Evolutionary conservation across 2,329 filamentous ascomycete genomes (phyloP).

Genomic region (Xylariaceae sp.): DNA sequence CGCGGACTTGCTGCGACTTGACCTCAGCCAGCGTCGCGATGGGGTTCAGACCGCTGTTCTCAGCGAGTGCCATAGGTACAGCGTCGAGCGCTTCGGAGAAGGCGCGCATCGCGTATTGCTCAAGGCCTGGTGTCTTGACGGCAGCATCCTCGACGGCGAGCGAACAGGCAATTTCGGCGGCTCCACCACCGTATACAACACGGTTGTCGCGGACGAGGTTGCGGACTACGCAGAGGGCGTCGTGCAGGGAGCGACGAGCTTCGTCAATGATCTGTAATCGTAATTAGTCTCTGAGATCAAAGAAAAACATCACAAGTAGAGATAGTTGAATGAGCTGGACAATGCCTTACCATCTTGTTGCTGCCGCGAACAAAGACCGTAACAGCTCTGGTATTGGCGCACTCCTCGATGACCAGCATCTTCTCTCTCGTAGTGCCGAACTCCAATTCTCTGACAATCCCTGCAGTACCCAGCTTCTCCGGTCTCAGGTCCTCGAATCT

Average conservation of each 20-base stretch:
- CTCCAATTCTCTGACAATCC: constrained; percentile 88
- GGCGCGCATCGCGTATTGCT: constrained; percentile 98
- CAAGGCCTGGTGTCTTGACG: constrained; percentile 90
- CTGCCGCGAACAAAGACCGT: constrained; percentile 95
- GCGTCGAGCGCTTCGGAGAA: constrained; percentile 93
- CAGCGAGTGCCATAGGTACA: constrained; percentile 90
- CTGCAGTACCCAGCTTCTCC: constrained; percentile 87
- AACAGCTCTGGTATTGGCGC: constrained; percentile 93
- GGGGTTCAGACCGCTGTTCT: constrained; percentile 94
- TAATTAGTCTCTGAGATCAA: constrained; percentile 6
- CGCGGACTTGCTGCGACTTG: constrained; percentile 95
- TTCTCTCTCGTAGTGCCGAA: constrained; percentile 98
- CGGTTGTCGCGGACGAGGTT: constrained; percentile 96
- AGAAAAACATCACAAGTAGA: neutral
- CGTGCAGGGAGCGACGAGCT: constrained; percentile 94
- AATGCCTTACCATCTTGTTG: constrained; percentile 88
- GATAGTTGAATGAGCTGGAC: neutral
- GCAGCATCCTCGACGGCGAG: constrained; percentile 94
- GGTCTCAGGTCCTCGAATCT: constrained; percentile 91
- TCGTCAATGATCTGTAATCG: constrained; percentile 85
- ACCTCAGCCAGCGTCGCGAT: constrained; percentile 93
- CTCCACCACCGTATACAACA: constrained; percentile 94
- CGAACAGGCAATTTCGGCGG: constrained; percentile 95
- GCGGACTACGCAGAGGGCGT: constrained; percentile 94
- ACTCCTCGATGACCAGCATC: constrained; percentile 99